Base-by-base conservation (phyloP, 164 flowering plant species). In the Tetrastigma voinierianum region DNA sequence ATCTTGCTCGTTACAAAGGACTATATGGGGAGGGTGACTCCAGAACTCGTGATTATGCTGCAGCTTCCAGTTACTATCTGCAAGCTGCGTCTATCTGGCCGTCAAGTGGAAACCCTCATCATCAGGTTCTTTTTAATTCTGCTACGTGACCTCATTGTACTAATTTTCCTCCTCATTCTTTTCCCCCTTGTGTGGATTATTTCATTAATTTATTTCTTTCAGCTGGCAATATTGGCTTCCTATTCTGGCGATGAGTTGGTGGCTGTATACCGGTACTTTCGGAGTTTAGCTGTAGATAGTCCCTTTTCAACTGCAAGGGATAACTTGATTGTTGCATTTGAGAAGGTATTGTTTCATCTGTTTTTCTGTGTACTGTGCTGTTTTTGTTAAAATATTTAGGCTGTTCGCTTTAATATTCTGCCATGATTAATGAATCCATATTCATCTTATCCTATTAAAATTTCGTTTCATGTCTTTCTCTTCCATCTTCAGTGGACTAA, bases 31-130 rank as follows among this genome's bases (percentile, higher is more conserved):
- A 96, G 61, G 87, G 86, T 48, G 94, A 90, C 57, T 82, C 94
- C 53, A 89, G 77, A 71, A 67, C 73, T 56, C 85, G 93, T 21
- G 98, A 96, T 72, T 89, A 81, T 80, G 81, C 88, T 11, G 96
- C 94, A 66, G 95, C 99, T 49, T 96, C 95, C 54, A 87, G 97
- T 75, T 96, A 90, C 81, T 96, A 96, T 47, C 69, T 83, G 80
- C 93, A 96, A 73, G 98, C 99, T 68, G 83, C 96, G 65, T 83
- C 93, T 15, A 76, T 90, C 44, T 87, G 82, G 85, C 96, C 96
- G 58, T 83, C 96, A 58, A 89, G 87, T 82, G 99, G 99, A 61
- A 93, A 96, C 59, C 98, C 99, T 1, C 97, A 96, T 77, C 98
- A 96, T 78, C 99, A 96, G 98, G 98, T 91, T 67, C 46, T 70